These are phyloP conservation scores for Moesziomyces globuligerus DNA, from an alignment of 1,284 basidiomycete species.

Conservation along the genomic window DNA sequence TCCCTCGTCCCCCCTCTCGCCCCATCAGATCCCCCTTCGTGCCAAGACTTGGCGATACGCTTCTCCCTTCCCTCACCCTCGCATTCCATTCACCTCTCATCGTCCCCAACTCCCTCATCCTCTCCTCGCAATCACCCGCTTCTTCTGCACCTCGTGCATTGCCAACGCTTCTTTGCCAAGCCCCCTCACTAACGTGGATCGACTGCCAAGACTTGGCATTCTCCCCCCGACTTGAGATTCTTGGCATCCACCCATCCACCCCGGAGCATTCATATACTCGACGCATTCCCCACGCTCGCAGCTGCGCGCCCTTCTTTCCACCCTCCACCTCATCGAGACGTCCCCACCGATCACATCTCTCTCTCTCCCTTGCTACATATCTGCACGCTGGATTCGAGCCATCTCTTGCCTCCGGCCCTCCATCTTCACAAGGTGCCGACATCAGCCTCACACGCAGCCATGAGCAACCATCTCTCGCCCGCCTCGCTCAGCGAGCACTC, in stretches of 20 bases:
- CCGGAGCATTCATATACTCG: slow-evolving; percentile 41
- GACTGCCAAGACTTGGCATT: slow-evolving; percentile 46
- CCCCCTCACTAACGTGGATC: slow-evolving; percentile 29
- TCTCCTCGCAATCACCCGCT: background rate
- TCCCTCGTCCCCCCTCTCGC: too few relatives aligned
- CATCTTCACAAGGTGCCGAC: too few relatives aligned
- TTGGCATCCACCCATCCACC: slow-evolving; percentile 20
- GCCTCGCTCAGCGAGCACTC: slow-evolving; percentile 47
- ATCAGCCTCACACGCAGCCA: background rate
- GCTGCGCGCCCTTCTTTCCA: slow-evolving; percentile 1
- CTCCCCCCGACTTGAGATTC: slow-evolving; percentile 31
- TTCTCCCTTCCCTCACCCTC: too few relatives aligned
- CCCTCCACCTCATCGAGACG: slow-evolving; percentile 2
- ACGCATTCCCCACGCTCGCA: background rate
- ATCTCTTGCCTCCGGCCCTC: too few relatives aligned
- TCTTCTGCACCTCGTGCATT: slow-evolving; percentile 7
- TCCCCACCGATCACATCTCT: background rate
- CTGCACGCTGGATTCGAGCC: background rate
- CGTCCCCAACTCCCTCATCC: too few relatives aligned
- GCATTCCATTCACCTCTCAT: too few relatives aligned
- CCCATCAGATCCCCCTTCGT: too few relatives aligned
- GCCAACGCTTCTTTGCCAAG: slow-evolving; percentile 4
- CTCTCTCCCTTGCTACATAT: background rate
- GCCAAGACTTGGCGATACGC: too few relatives aligned
- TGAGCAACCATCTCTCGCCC: slow-evolving; percentile 50